Evolutionary conservation across 1,139 yeast species (phyloP).

Genomic region (Blastobotrys persicus): DNA sequence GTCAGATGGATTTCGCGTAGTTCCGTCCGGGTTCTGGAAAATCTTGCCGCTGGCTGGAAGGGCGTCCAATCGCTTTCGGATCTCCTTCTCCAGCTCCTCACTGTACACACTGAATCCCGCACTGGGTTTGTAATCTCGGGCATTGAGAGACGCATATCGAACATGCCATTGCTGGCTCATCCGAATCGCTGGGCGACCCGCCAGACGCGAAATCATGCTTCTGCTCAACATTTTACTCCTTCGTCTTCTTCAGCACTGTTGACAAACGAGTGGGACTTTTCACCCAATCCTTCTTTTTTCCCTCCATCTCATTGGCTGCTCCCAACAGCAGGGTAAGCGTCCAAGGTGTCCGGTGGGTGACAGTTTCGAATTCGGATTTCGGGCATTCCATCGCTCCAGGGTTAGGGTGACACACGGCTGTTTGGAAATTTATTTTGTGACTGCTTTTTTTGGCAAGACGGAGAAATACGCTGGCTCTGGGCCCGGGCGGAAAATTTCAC

Average conservation of each 20-base stretch:
- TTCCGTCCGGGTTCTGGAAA: slow-evolving; percentile 75
- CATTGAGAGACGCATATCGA: slow-evolving; percentile 17
- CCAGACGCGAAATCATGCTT: slow-evolving; percentile 6
- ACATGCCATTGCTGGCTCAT: slow-evolving; percentile 6
- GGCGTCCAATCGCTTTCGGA: slow-evolving; percentile 31
- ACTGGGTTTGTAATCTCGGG: slow-evolving; percentile 25
- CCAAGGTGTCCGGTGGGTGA: not conserved
- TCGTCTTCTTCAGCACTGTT: not conserved
- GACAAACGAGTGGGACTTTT: not conserved
- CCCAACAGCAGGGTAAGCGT: not conserved
- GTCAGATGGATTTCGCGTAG: slow-evolving; percentile 69
- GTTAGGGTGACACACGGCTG: not conserved
- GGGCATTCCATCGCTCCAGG: no score
- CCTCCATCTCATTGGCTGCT: not conserved
- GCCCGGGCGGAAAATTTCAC: not conserved
- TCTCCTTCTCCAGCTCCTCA: slow-evolving; percentile 33
- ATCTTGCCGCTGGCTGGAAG: slow-evolving; percentile 40
- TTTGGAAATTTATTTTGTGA: not conserved
- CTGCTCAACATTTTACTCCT: not conserved
- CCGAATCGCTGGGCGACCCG: slow-evolving; percentile 4
- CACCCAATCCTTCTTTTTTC: not conserved
- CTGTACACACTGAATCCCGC: slow-evolving; percentile 29
- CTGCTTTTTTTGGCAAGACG: slow-evolving; percentile 1
- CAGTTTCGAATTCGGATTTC: not conserved
- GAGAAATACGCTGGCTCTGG: not conserved